Evolutionary conservation across 129 eudicot species (phyloP).

Genomic region (Calendula officinalis): DNA sequence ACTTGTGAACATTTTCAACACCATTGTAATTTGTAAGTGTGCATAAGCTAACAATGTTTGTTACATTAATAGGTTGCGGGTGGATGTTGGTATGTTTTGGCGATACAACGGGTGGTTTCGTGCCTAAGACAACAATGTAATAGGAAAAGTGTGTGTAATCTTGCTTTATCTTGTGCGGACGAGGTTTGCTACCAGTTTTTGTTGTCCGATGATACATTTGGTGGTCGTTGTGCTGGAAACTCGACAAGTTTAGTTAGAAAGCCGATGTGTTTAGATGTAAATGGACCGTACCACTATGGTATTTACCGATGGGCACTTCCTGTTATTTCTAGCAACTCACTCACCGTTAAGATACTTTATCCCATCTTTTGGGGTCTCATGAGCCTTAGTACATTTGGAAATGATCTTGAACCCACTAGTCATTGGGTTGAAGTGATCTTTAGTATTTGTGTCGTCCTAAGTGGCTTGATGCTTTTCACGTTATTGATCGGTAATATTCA

Average conservation of each 20-base stretch:
- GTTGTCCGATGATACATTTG: conserved; percentile 36
- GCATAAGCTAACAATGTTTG: not conserved
- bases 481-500: conserved; percentile 90
- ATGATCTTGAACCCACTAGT: conserved; percentile 87
- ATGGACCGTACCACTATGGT: conserved; percentile 68
- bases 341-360: conserved; percentile 70
- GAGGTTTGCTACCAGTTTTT: conserved; percentile 66
- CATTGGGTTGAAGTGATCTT: conserved; percentile 81
- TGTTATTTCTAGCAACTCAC: conserved; percentile 71
- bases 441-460: conserved; percentile 67
- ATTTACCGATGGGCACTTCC: conserved; percentile 84
- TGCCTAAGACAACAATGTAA: conserved; percentile 72
- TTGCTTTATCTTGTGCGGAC: conserved; percentile 67
- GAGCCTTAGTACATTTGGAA: conserved; percentile 87
- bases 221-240: conserved; percentile 61
- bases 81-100: conserved; percentile 91
- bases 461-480: conserved; percentile 82
- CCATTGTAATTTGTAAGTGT: not conserved
- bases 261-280: conserved; percentile 61
- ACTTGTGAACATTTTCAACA: too few relatives aligned
- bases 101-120: conserved; percentile 77
- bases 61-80: conserved; percentile 69
- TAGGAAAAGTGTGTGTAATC: conserved; percentile 37
- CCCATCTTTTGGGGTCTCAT: conserved; percentile 91
- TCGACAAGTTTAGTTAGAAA: conserved; percentile 34